Evolutionary conservation across 192 early-diverging fungal species (phyloP).

Genomic region (Linnemannia zychae): DNA sequence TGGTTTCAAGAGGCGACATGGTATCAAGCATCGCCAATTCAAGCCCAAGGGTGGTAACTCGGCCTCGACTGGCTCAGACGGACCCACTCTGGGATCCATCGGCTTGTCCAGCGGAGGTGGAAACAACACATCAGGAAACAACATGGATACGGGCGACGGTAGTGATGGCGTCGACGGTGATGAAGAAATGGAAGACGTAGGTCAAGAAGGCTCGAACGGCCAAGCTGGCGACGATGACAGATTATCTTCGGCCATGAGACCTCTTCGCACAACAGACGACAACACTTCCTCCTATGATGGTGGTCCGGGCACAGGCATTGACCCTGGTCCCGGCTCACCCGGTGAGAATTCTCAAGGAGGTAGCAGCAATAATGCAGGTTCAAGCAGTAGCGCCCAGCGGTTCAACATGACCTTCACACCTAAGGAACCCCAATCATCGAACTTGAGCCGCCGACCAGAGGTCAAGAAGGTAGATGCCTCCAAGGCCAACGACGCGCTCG

Average conservation of each 20-base stretch:
- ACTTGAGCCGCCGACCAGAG: slow-evolving; percentile 31
- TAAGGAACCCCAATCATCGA: slow-evolving; percentile 26
- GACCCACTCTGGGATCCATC: slow-evolving; percentile 10
- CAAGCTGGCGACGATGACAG: background rate
- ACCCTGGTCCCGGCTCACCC: background rate
- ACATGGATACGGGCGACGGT: slow-evolving; percentile 27
- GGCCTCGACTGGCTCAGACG: slow-evolving; percentile 8
- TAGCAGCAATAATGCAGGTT: background rate
- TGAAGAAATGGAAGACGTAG: slow-evolving; percentile 52
- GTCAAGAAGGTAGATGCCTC: slow-evolving; percentile 49
- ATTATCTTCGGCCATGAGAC: slow-evolving; percentile 11
- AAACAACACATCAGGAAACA: background rate
- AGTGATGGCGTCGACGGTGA: slow-evolving; percentile 45
- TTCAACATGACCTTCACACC: slow-evolving; percentile 29
- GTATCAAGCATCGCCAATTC: slow-evolving; percentile 56
- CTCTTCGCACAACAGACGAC: slow-evolving; percentile 4
- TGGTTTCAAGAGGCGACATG: slow-evolving; percentile 56
- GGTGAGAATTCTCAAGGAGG: background rate
- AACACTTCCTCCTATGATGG: background rate
- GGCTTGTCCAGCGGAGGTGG: background rate
- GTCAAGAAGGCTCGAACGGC: slow-evolving; percentile 12
- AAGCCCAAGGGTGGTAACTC: slow-evolving; percentile 24
- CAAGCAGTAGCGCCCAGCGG: background rate
- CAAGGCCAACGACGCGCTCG: slow-evolving; percentile 41
- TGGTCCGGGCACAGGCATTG: background rate